Base-by-base conservation (phyloP, 208 protist species). In the Leishmania martiniquensis region DNA sequence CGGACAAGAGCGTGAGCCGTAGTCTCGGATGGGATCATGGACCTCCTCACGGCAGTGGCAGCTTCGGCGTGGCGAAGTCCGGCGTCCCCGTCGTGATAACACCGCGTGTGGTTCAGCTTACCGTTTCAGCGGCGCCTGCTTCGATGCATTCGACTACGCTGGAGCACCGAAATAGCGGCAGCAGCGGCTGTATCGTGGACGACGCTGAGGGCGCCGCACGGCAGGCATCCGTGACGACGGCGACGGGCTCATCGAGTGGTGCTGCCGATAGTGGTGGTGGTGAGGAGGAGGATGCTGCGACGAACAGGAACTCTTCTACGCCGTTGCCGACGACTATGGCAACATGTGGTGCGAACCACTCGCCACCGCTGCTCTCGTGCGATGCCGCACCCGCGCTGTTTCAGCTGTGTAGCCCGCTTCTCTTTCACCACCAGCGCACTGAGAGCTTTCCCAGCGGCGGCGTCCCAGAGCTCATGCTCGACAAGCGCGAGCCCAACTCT, bases 361-460 rank as follows among this genome's bases (percentile, higher is more conserved):
- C 69, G 34, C 73, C 62, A 0, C 78, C 67, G 12, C n/a, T 73
- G 49, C 80, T 84, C 25, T 79, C 80, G 4, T 78, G 74, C 29
- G 80, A 79, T 4, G 80, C 75, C 0, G 70, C 80, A 0, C 70
- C 80, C 59, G 68, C 74, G 25, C 68, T 79, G 25, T 79, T 79
- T 72, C 45, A 54, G 1, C 54, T 79, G 51, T 51, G 49, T 15
- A 79, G 59, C n/a, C 57, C 59, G 9, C 37, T 54, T 4, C 2
- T 57, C 20, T 66, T 54, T 20, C 42, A 29, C 17, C 59, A 45
- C 22, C 52, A 67, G 22, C 39, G 6, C 44, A 51, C 10, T 20
- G 57, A 39, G 39, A 67, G 44, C 45, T 42, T 66, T 67, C 13
- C 17, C 10, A 66, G 57, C 52, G 39, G 39, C 39, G 75, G 62